Evolutionary conservation across 2,329 filamentous ascomycete species (phyloP), one percentile per base, ranked within the genome.

Genomic region (Plectosphaerella sp.): DNA sequence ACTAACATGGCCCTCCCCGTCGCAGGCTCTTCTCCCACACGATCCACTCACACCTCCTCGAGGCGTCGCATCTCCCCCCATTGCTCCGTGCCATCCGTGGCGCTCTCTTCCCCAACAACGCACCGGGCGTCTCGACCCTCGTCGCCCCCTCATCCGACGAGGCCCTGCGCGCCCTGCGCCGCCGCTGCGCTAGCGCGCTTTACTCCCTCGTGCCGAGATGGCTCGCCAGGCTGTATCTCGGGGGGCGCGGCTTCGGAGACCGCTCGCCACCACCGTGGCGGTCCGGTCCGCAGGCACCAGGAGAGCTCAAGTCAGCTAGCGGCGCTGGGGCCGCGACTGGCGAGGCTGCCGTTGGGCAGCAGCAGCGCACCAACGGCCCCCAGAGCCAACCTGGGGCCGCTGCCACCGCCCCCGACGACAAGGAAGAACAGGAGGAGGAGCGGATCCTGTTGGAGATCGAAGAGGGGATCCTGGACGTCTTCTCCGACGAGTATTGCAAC

Each of bases 401-500:
- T 47, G 61, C 55, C 45, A 52, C 54, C 50, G 54, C 61, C 22
- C 55, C 59, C 25, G 59, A 61, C 36, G 59, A 63, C n/a, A 50
- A 59, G 47, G 60, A 59, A 37, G 57, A 61, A 36, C 65, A 66
- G 49, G 72, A 78, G 20, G 73, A 80, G 49, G 70, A 73, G 56
- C 72, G 70, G 47, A 74, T 84, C 53, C 69, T 83, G 45, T 68
- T 72, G 54, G 79, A 86, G 59, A 78, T 90, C 57, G 82, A 86
- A 62, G 72, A 78, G 55, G 71, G 80, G 24, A 74, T 91, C 45
- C 75, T 97, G 46, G 83, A 88, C 61, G 75, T 92, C 37, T 86
- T 96, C 59, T 82, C 81, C 15, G 91, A 97, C 69, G 76, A 80
- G 49, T 96, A 96, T 71, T 87, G 91, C 71, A 99, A 99, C 72